phyloP scores from a whole-genome alignment of 2,329 filamentous ascomycete genomes.

The Fusarium multiceps region DNA sequence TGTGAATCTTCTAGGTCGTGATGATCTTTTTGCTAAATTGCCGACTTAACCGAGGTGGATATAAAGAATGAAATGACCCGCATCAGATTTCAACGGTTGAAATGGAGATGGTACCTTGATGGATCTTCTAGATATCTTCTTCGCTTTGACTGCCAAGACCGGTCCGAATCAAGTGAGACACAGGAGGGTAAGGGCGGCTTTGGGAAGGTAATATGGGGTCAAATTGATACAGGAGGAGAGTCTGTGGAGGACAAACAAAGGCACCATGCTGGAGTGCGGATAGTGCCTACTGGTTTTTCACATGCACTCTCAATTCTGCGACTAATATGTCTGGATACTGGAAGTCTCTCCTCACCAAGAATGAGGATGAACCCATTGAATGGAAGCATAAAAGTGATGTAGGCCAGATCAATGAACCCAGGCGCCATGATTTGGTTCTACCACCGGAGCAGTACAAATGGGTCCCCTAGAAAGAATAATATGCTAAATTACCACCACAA shows the following conservation, averaged over 20 bases:
- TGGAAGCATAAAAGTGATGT: neutral
- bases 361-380: too few relatives aligned
- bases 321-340: fast-evolving
- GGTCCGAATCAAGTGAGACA: neutral
- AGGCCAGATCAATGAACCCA: neutral
- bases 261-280: neutral
- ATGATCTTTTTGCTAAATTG: neutral
- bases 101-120: neutral
- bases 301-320: neutral
- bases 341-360: neutral
- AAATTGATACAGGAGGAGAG: neutral
- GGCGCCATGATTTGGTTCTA: too few relatives aligned
- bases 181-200: neutral
- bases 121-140: neutral
- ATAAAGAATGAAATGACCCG: neutral
- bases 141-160: neutral
- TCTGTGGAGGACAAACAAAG: neutral
- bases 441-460: neutral
- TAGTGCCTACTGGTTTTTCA: too few relatives aligned
- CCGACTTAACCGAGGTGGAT: neutral
- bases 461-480: neutral
- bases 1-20: neutral
- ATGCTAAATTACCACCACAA: too few relatives aligned
- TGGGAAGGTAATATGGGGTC: neutral
- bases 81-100: neutral